These are phyloP conservation scores for Talaromyces sp. DNA, from an alignment of 2,329 filamentous ascomycete species.

Conservation along the genomic window DNA sequence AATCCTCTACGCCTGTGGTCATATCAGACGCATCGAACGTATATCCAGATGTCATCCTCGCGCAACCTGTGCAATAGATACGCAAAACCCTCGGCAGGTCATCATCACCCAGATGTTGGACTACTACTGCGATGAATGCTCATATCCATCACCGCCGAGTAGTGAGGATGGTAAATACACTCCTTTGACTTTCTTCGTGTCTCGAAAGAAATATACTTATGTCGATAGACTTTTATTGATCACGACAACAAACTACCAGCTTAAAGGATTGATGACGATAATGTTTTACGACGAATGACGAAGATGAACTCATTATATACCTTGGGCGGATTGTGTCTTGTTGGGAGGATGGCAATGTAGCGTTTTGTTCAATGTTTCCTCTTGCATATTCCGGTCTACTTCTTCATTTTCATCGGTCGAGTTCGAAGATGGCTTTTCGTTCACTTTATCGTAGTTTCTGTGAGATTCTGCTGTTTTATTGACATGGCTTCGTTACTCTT, in stretches of 20 bases:
- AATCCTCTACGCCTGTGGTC: conserved; percentile 13
- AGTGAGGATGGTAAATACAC: conserved; percentile 4
- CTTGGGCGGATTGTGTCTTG: not conserved
- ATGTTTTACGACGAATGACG: not conserved
- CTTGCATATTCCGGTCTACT: not conserved
- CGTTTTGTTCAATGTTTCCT: not conserved
- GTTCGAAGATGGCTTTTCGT: not conserved
- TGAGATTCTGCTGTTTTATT: not conserved
- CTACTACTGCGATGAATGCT: conserved; percentile 13
- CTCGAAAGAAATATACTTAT: not conserved
- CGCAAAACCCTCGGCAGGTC: conserved; percentile 10
- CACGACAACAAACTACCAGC: not conserved
- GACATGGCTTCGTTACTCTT: not conserved
- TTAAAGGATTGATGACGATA: not conserved
- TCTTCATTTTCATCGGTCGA: not conserved
- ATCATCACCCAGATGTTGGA: conserved; percentile 14
- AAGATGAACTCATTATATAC: not conserved
- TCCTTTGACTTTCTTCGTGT: not conserved
- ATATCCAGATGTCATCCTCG: conserved; percentile 11
- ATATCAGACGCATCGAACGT: conserved; percentile 14
- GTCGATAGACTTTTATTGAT: not conserved
- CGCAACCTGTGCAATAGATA: conserved; percentile 15
- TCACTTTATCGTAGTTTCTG: not conserved
- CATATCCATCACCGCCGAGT: conserved; percentile 14
- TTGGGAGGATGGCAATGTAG: not conserved